phyloP scores from a whole-genome alignment of 768 basidiomycete genomes.

The Trametes cingulata region DNA sequence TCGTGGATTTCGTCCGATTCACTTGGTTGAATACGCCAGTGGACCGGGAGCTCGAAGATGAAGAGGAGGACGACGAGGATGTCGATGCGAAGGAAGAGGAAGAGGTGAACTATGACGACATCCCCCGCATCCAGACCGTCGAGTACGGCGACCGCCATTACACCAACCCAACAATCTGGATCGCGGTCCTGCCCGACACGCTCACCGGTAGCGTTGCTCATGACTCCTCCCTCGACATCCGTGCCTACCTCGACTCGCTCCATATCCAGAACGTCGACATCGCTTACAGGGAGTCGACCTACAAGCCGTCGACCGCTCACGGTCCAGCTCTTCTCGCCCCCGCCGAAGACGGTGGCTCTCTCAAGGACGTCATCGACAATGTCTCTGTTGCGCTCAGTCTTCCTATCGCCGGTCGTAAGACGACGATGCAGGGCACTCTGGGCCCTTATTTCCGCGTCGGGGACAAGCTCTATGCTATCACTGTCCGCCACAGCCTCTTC shows the following conservation, averaged over 20 bases:
- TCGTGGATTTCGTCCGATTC: too few relatives aligned
- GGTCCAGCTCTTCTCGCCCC: conserved; percentile 29
- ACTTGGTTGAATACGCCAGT: too few relatives aligned
- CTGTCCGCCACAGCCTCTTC: conserved; percentile 38
- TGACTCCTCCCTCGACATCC: conserved; percentile 23
- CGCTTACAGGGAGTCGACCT: conserved; percentile 32
- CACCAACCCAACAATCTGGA: conserved; percentile 30
- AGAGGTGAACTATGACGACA: conserved; percentile 18
- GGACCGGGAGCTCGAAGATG: too few relatives aligned
- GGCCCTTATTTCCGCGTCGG: conserved; percentile 38
- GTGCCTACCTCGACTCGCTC: conserved; percentile 19
- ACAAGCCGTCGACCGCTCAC: conserved; percentile 8
- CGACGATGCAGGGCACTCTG: conserved; percentile 38
- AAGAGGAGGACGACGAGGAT: conserved; percentile 24
- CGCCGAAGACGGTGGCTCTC: conserved; percentile 27
- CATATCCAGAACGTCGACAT: conserved; percentile 24
- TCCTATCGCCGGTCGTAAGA: conserved; percentile 37
- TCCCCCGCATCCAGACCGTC: conserved; percentile 28
- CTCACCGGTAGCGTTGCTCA: conserved; percentile 24
- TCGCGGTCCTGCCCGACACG: conserved; percentile 29
- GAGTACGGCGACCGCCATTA: conserved; percentile 26
- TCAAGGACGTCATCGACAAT: conserved; percentile 37
- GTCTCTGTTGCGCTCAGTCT: conserved; percentile 40
- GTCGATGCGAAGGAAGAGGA: too few relatives aligned
- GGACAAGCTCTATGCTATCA: conserved; percentile 36